Conservation (phyloP, 306 rosid genomes). For the Dicorynia guianensis region DNA sequence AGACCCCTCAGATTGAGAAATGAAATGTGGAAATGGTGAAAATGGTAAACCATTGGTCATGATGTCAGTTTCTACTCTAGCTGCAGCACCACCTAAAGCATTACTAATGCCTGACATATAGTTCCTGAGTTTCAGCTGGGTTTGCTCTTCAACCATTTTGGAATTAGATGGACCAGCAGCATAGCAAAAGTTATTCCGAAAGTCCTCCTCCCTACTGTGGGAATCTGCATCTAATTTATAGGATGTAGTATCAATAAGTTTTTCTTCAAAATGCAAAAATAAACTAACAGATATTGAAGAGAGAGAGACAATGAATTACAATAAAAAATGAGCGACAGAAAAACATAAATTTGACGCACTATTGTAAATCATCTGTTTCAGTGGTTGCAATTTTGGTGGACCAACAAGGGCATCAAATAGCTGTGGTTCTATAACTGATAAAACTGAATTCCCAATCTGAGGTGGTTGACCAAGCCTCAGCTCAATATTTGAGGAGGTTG, state of each 20-base stretch:
- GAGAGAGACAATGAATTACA: conserved; percentile 10
- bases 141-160: conserved; percentile 43
- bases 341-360: conserved; percentile 53
- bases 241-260: conserved; percentile 35
- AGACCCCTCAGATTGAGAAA: conserved; percentile 31
- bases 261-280: conserved; percentile 27
- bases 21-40: conserved; percentile 46
- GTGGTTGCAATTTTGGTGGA: conserved; percentile 51
- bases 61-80: conserved; percentile 39
- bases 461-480: conserved; percentile 71
- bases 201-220: conserved; percentile 44
- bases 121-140: conserved; percentile 46
- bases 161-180: conserved; percentile 40
- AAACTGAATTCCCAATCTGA: conserved; percentile 51
- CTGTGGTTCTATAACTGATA: conserved; percentile 50
- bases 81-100: conserved; percentile 41
- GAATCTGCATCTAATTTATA: conserved; percentile 47
- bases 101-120: conserved; percentile 45
- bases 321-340: conserved; percentile 34
- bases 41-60: conserved; percentile 44
- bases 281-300: conserved; percentile 16
- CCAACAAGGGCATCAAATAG: conserved; percentile 45
- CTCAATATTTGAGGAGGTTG: conserved; percentile 61
- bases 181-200: conserved; percentile 37
- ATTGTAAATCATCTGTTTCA: conserved; percentile 50